Evolutionary conservation across 257 asterid species (phyloP), one percentile per base, ranked within the genome.

Genomic region (Nicotiana tomentosiformis): DNA sequence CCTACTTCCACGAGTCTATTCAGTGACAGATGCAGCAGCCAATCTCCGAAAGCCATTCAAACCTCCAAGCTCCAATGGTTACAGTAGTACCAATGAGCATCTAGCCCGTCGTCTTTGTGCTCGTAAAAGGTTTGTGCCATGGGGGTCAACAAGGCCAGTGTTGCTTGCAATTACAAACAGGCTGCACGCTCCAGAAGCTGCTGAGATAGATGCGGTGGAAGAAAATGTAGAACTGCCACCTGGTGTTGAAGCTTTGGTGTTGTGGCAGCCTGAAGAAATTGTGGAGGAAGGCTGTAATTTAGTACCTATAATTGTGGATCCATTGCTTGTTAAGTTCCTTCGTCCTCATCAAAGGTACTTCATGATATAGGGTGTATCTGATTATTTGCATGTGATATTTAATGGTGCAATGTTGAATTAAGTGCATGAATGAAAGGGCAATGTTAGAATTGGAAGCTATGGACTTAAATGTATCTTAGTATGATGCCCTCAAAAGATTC

Each of bases 331-430:
- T 84, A 93, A 89, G 88, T 96, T 90, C 91, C 99, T 96, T 74
- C 89, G 99, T 68, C 98, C 98, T 81, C 98, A 94, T 87, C 99
- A 96, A 88, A 94, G 99, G 99, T 96, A 89, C 69, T 39, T 17
- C 20, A 68, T n/a, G 18, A n/a, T 69, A 55, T 55, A 69, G 53
- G 11, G 32, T 33, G 61, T 74, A 26, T 74, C 23, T 74, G 79
- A 49, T 72, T 7, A 70, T 70, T 20, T 14, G 49, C 49, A 74
- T 49, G 23, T 74, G 39, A 74, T 74, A 74, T 23, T 49, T 74
- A 23, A 46, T 46, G 61, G 43, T 3, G 2, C 57, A 49, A 10
- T 74, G 23, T 49, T 46, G 23, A 49, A 49, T 17, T 23, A 46
- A 46, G 60, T 72, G 78, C 58, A 43, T 74, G 79, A 46, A 74